A percentile compares a stretch with the other conserved stretches of the same genome.
phyloP scores from a whole-genome alignment of 1,284 basidiomycete genomes.

The Trichosporon ovoides region DNA sequence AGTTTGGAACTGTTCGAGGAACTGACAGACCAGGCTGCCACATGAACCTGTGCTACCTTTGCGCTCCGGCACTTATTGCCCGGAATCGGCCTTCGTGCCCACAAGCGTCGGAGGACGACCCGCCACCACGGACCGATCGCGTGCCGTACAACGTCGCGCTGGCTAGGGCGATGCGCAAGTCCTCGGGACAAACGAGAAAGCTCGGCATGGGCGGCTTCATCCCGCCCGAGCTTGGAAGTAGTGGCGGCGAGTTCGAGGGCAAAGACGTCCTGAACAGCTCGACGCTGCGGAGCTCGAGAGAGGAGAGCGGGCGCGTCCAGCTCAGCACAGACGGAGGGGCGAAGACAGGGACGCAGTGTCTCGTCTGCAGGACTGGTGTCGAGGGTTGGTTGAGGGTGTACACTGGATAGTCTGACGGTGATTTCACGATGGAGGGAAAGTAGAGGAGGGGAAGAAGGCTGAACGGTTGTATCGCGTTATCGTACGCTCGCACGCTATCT shows the following conservation, averaged over 20 bases:
- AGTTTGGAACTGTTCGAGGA: background rate
- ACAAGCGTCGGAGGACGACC: background rate
- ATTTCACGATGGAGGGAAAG: background rate
- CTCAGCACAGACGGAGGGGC: background rate
- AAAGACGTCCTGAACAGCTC: slow-evolving; percentile 7
- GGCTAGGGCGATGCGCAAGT: slow-evolving; percentile 25
- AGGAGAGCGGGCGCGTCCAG: slow-evolving; percentile 4
- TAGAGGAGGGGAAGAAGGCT: no score
- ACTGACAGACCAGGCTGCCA: slow-evolving; percentile 30
- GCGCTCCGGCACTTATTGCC: slow-evolving; percentile 32
- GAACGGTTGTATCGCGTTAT: background rate
- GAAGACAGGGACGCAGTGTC: slow-evolving; percentile 5
- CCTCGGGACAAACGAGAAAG: slow-evolving; percentile 27
- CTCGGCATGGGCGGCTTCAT: slow-evolving; percentile 31
- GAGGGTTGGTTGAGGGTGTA: slow-evolving; percentile 22
- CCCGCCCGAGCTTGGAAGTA: slow-evolving; percentile 13
- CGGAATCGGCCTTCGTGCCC: slow-evolving; percentile 4
- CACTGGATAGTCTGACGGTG: background rate
- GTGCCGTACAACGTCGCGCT: slow-evolving; percentile 28
- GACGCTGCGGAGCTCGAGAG: background rate
- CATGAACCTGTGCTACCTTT: slow-evolving; percentile 39
- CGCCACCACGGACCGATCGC: background rate
- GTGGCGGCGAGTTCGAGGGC: slow-evolving; percentile 28
- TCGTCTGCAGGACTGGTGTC: slow-evolving; percentile 17
- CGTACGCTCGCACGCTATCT: background rate